These are phyloP conservation scores for Rhizopus microsporus DNA, from an alignment of 371 early-diverging fungal species.

Conservation along the genomic window DNA sequence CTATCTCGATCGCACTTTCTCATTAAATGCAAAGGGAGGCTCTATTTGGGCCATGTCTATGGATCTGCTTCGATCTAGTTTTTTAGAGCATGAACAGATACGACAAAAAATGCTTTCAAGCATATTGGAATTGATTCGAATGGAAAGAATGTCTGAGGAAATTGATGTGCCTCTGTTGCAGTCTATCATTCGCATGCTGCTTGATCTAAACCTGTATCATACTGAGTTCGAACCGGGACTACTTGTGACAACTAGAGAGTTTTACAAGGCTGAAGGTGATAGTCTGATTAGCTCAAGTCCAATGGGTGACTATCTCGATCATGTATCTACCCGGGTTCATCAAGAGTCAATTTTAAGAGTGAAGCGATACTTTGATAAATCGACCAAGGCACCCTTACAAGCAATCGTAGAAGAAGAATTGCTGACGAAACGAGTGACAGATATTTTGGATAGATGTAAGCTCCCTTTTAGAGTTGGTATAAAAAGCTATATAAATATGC, in stretches of 20 bases:
- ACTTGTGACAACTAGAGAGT: conserved; percentile 62
- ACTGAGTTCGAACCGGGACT: conserved; percentile 71
- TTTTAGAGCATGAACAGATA: conserved; percentile 54
- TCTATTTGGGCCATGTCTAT: conserved; percentile 88
- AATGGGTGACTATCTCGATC: conserved; percentile 68
- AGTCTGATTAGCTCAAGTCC: conserved; percentile 51
- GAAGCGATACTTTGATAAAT: conserved; percentile 74
- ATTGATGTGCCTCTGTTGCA: conserved; percentile 45
- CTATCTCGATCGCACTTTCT: conserved; percentile 89
- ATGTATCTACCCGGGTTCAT: conserved; percentile 69
- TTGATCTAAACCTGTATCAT: conserved; percentile 78
- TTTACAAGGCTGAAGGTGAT: conserved; percentile 73
- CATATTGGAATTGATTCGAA: conserved; percentile 55
- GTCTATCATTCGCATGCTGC: conserved; percentile 72
- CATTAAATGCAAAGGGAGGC: conserved; percentile 65
- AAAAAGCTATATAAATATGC: not conserved
- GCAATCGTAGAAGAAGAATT: conserved; percentile 70
- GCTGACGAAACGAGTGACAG: conserved; percentile 62
- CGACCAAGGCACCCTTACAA: conserved; percentile 68
- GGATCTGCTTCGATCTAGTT: conserved; percentile 66
- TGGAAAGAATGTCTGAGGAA: conserved; percentile 44
- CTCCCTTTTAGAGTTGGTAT: not conserved
- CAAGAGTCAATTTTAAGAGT: conserved; percentile 68
- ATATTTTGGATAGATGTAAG: conserved; percentile 67
- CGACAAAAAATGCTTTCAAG: conserved; percentile 55